These are phyloP conservation scores for Penstemon newberryi DNA, from an alignment of 257 asterid species.

Conservation along the genomic window DNA sequence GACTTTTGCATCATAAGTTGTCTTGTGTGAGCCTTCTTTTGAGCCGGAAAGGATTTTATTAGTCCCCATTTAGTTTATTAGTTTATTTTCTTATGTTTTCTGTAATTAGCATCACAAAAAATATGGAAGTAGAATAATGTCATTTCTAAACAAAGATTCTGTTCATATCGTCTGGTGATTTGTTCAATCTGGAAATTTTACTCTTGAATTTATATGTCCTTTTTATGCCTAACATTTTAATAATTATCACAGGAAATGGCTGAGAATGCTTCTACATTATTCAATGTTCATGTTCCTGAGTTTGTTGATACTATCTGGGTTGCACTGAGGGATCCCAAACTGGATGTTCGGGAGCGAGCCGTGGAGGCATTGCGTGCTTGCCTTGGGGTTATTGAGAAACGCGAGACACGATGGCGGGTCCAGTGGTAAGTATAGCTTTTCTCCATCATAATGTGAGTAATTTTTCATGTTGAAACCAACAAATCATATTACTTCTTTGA, in stretches of 20 bases:
- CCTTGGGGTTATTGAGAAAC: constrained; percentile 93
- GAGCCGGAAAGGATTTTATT: not conserved
- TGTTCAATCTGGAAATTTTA: constrained; percentile 11
- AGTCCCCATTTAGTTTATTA: not conserved
- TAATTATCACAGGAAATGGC: constrained; percentile 86
- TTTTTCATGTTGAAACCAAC: constrained; percentile 18
- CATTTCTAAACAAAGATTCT: not conserved
- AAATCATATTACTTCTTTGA: not conserved
- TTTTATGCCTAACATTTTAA: constrained; percentile 18
- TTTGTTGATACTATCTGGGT: constrained; percentile 99
- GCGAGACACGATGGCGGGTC: constrained; percentile 99
- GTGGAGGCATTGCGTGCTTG: constrained; percentile 99
- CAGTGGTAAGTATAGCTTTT: constrained; percentile 70
- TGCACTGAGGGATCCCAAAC: constrained; percentile 88
- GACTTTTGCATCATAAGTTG: not conserved
- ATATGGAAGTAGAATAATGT: constrained; percentile 9
- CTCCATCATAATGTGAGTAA: constrained; percentile 1
- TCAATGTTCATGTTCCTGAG: constrained; percentile 93
- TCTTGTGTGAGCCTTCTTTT: constrained; percentile 2
- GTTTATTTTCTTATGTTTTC: not conserved
- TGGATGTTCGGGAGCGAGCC: constrained; percentile 88
- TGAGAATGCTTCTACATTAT: constrained; percentile 97
- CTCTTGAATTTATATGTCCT: constrained; percentile 16
- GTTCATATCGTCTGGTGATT: not conserved
- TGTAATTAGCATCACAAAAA: constrained; percentile 4